Base-by-base conservation (phyloP, 1,284 basidiomycete genomes). In the Athelia sp. region DNA sequence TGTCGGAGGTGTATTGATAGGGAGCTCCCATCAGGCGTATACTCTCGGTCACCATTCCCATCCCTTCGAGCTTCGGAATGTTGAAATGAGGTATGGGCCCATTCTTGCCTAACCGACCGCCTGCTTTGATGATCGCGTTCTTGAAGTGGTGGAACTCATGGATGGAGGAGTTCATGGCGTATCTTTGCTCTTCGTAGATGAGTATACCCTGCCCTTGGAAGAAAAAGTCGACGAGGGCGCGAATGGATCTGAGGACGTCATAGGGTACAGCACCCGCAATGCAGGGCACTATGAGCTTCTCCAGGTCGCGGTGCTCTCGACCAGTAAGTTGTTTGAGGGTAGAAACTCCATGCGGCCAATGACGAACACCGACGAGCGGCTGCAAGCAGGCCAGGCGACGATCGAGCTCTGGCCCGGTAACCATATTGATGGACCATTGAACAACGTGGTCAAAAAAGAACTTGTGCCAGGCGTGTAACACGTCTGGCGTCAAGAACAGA, bases 41-140 rank as follows among this genome's bases (percentile, higher is more conserved):
- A 44, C 10, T n/a, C 45, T 17, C 9, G 4, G 18, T 24, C 14
- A 22, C 17, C 4, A 4, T 4, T 4, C n/a, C 14, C 24, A 46
- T n/a, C 18, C n/a, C 24, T 18, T 46, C 45, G 17, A 46, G 45
- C 29, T 46, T 46, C n/a, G 45, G 45, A n/a, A 46, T 46, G n/a
- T 46, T 29, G 45, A 34, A 46, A 34, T 46, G 45, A 13, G n/a
- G 4, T 15, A 35, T 34, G 24, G 17, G 15, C 8, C 21, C 24
- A 10, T 23, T 23, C 23, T 44, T 22, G 4, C 24, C 24, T 4
- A 8, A 24, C 4, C 29, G 45, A 4, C 17, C 45, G 17, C 32
- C 45, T 9, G 45, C 24, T 4, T 6, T 4, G 17, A 46, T 17
- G 45, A 46, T 22, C 9, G 14, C n/a, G 13, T 29, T 15, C 21